These are phyloP conservation scores for Backusella liffmaniae DNA, from an alignment of 192 early-diverging fungal genomes.

Conservation along the genomic window DNA sequence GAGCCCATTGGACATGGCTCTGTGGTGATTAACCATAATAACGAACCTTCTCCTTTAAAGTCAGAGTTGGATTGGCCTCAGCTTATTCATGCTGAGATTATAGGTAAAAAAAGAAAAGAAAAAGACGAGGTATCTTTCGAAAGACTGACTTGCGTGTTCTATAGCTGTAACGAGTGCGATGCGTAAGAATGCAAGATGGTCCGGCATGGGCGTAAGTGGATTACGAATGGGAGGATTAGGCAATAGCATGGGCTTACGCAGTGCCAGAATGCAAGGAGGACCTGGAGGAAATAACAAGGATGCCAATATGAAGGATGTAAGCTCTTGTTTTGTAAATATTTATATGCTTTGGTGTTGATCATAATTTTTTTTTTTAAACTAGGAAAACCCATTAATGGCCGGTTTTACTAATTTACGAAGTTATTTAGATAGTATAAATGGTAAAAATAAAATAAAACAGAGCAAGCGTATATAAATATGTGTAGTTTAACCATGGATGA, in stretches of 20 bases:
- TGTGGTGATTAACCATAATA: background rate
- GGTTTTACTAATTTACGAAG: slow-evolving; percentile 67
- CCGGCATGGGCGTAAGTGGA: slow-evolving; percentile 56
- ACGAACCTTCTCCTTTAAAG: slow-evolving; percentile 6
- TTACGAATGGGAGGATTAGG: slow-evolving; percentile 56
- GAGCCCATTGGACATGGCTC: background rate
- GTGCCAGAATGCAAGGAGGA: slow-evolving; percentile 31
- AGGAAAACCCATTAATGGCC: slow-evolving; percentile 68
- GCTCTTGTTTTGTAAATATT: slow-evolving; percentile 5
- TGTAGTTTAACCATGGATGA: too few species aligned
- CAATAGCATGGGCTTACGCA: slow-evolving; percentile 57
- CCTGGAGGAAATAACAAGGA: slow-evolving; percentile 32
- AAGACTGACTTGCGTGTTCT: background rate
- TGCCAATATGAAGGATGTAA: slow-evolving; percentile 46
- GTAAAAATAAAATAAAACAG: slow-evolving; percentile 33
- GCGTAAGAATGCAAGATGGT: slow-evolving; percentile 83
- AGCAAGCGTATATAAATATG: too few species aligned
- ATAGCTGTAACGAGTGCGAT: slow-evolving; percentile 68
- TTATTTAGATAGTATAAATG: slow-evolving; percentile 48
- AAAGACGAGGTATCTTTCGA: too few species aligned
- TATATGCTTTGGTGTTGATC: background rate
- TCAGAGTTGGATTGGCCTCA: slow-evolving; percentile 69
- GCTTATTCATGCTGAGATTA: slow-evolving; percentile 74
- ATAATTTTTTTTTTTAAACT: background rate
- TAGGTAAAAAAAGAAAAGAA: slow-evolving; percentile 28